Evolutionary conservation across 306 rosid genomes (phyloP).

Genomic region (Cucumis melo): DNA sequence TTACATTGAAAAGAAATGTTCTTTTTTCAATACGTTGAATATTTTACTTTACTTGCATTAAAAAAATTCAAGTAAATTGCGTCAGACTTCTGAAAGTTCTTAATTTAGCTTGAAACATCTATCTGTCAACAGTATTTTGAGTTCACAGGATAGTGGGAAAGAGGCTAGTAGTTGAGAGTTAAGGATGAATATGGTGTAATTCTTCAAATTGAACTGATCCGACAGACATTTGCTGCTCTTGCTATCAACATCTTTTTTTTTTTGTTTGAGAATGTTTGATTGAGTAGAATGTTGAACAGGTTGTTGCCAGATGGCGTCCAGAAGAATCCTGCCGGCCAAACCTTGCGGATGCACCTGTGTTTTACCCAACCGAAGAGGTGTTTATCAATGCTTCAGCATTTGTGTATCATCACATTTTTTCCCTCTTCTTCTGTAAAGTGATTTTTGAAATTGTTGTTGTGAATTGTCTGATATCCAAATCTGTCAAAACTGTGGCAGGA

Average conservation of each 20-base stretch:
- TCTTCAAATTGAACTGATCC: not conserved
- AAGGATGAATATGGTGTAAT: not conserved
- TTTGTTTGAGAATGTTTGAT: conserved; percentile 12
- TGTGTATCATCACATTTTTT: not conserved
- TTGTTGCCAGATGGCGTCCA: conserved; percentile 85
- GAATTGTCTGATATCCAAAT: conserved; percentile 21
- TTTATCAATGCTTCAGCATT: conserved; percentile 17
- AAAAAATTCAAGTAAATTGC: not conserved
- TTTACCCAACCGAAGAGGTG: conserved; percentile 92
- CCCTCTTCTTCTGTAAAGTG: conserved; percentile 6
- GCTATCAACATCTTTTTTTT: not conserved
- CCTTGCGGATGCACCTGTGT: conserved; percentile 78
- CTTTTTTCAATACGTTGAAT: not conserved
- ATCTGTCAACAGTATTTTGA: not conserved
- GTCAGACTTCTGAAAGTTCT: not conserved
- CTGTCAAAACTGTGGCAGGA: conserved; percentile 41
- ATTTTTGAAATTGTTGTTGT: conserved; percentile 1
- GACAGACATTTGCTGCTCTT: not conserved
- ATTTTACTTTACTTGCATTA: not conserved
- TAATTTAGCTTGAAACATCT: not conserved
- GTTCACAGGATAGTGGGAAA: not conserved
- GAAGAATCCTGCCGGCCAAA: conserved; percentile 56
- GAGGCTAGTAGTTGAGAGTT: conserved; percentile 5
- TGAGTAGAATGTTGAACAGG: conserved; percentile 43
- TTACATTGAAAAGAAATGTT: not conserved